These are phyloP conservation scores for Linum tenue DNA, from an alignment of 345 rosid genomes.

Conservation along the genomic window DNA sequence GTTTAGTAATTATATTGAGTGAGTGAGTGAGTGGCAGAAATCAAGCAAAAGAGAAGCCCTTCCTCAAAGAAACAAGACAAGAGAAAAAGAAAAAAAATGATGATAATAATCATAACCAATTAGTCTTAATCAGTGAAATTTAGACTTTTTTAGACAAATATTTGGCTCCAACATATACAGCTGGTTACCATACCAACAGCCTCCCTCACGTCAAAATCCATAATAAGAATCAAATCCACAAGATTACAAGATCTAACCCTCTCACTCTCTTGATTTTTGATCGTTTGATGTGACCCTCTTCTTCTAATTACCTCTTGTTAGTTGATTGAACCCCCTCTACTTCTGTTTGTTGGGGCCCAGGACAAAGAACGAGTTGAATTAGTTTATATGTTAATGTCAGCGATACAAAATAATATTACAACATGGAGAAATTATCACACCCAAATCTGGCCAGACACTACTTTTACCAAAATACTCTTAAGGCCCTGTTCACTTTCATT, in stretches of 20 bases:
- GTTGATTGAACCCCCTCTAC: too few relatives aligned
- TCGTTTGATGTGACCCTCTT: too few relatives aligned
- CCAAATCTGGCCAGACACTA: too few relatives aligned
- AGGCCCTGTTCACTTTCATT: too few relatives aligned
- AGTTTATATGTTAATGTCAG: too few relatives aligned
- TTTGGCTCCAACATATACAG: slow-evolving; percentile 41
- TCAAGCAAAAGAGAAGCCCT: slow-evolving; percentile 14
- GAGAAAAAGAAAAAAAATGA: background rate
- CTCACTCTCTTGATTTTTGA: background rate
- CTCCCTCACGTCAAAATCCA: background rate
- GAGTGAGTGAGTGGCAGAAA: slow-evolving; percentile 34
- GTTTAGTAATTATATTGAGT: background rate
- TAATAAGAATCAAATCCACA: slow-evolving; percentile 35
- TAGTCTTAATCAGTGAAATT: slow-evolving; percentile 42
- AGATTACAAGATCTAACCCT: slow-evolving; percentile 34
- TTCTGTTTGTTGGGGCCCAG: too few relatives aligned
- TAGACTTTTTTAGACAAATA: slow-evolving; percentile 26
- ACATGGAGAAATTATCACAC: too few relatives aligned
- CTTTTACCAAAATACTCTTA: too few relatives aligned
- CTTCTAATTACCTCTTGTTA: too few relatives aligned
- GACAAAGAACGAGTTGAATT: too few relatives aligned
- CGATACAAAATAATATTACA: too few relatives aligned
- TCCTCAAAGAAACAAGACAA: background rate
- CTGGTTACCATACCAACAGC: slow-evolving; percentile 54
- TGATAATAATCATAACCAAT: slow-evolving; percentile 5